Evolutionary conservation across 1,139 yeast species (phyloP), one percentile per base, ranked within the genome.

Genomic region (Candida sanyaensis): DNA sequence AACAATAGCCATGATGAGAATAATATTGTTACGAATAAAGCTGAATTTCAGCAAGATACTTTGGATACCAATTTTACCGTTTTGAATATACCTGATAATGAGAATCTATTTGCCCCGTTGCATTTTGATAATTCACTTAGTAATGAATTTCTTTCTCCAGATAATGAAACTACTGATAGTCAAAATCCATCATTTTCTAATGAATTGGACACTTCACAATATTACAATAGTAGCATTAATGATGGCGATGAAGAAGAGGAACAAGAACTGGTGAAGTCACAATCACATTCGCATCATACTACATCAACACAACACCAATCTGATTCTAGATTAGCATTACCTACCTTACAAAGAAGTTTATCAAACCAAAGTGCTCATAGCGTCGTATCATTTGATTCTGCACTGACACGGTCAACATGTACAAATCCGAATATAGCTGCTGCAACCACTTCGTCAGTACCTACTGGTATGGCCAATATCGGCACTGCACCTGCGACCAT

Each of bases 311-410:
- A 17, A n/a, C 5, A 34, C n/a, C 32, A 12, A 8, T 8, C 11
- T 17, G 49, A 45, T 31, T 12, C 23, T 3, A 44, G 42, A 36
- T 39, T 36, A n/a, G 12, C 29, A 4, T 26, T 43, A 10, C 45
- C 46, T 3, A n/a, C 17, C 1, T 30, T 51, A 30, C 41, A 41
- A 9, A 47, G 39, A 38, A 33, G 47, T 6, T 9, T 31, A 37
- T 68, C 73, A 5, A 60, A 58, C 41, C 70, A 65, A 29, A 66
- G 71, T 48, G 50, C 50, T 11, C 53, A 50, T 37, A 63, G 66
- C 42, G 51, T 38, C 42, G 54, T 37, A 17, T 56, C 50, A 26
- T 52, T 24, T 4, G 41, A 47, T 11, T 49, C 55, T 4, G 52
- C 45, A 21, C 48, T 44, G 50, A 41, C 44, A 26, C 46, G 37